Conservation (phyloP, 352 stramenopile genomes). For the Thalassiosira mediterranea region DNA sequence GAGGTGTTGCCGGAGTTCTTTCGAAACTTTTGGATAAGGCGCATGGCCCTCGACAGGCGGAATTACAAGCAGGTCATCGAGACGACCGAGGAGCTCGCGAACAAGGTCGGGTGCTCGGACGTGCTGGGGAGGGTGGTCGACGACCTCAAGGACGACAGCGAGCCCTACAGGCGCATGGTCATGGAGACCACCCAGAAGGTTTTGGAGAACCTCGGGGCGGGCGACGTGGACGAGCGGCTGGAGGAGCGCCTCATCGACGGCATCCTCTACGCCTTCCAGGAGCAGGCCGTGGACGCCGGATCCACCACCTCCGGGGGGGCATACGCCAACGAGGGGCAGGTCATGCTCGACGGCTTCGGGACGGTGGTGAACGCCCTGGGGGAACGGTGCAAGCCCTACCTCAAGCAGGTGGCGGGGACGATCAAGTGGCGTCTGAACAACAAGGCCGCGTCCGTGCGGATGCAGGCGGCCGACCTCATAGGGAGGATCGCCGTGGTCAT, state of each 20-base stretch:
- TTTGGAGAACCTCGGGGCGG: slow-evolving; percentile 95
- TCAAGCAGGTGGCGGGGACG: slow-evolving; percentile 97
- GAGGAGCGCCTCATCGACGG: slow-evolving; percentile 99
- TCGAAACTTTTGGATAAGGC: slow-evolving; percentile 97
- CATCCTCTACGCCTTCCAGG: slow-evolving; percentile 99
- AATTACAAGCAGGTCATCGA: slow-evolving; percentile 99
- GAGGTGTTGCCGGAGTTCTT: slow-evolving; percentile 99
- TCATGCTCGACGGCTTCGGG: slow-evolving; percentile 97
- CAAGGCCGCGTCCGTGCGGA: slow-evolving; percentile 97
- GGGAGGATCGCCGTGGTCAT: slow-evolving; percentile 98
- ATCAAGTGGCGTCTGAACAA: slow-evolving; percentile 99
- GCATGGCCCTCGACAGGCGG: slow-evolving; percentile 96
- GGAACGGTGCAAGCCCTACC: slow-evolving; percentile 96
- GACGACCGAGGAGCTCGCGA: slow-evolving; percentile 97
- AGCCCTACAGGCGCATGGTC: slow-evolving; percentile 98
- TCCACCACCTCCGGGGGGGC: slow-evolving; percentile 45
- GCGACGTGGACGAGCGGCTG: slow-evolving; percentile 94
- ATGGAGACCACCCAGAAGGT: slow-evolving; percentile 99
- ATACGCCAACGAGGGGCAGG: slow-evolving; percentile 82
- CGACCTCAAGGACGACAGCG: slow-evolving; percentile 99
- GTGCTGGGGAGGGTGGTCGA: slow-evolving; percentile 97
- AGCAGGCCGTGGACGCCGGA: slow-evolving; percentile 90
- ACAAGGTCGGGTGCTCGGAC: slow-evolving; percentile 99
- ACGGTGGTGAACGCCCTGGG: slow-evolving; percentile 98
- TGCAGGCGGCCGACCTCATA: slow-evolving; percentile 99